Base-by-base conservation (phyloP, 2,329 filamentous ascomycete genomes). In the Dactylellina haptotyla region DNA sequence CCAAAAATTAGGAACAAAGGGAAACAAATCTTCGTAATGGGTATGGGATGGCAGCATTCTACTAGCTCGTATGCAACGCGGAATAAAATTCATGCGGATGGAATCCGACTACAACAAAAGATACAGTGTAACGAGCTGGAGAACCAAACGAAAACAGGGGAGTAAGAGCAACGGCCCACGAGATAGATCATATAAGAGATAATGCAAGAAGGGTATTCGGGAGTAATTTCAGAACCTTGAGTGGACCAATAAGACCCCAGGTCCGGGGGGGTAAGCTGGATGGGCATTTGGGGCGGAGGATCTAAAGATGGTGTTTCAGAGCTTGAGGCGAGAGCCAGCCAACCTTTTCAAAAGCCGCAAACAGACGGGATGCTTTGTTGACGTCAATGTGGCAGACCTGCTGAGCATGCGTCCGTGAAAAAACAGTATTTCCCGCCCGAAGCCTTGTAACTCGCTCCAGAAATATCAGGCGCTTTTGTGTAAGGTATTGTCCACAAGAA, bases 351-450 rank as follows among this genome's bases (percentile, higher is more conserved):
- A 92, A 98, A 4, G 92, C 92, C 37, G 88, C 89, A 91, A 92
- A 97, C 50, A 98, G 84, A 81, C 94, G 94, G 76, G 92, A 96
- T 2, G 93, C 92, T 84, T 97, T 98, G 84, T 97, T 97, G 80
- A 98, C 94, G 78, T 98, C 94, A 76, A 97, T 97, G 84, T 96
- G 96, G 85, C 92, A 96, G n/a, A 92, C 92, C 80, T 96, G 91
- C 81, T 98, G 94, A 3, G 93, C 92, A 80, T 97, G 92, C 0
- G 94, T 98, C 86, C 97, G 97, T 80, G 92, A 89, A 81, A 97
- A 97, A 78, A 93, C 90, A 81, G 96, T 95, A 26, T 72, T 74
- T 79, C 86, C 86, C 34, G 87, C 88, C 64, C 83, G 82, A 1
- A 88, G 86, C 71, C 86, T 87, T 56, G 90, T 87, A 32, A 94